These are phyloP conservation scores for Brettanomyces bruxellensis DNA, from an alignment of 805 yeast genomes.

Conservation along the genomic window DNA sequence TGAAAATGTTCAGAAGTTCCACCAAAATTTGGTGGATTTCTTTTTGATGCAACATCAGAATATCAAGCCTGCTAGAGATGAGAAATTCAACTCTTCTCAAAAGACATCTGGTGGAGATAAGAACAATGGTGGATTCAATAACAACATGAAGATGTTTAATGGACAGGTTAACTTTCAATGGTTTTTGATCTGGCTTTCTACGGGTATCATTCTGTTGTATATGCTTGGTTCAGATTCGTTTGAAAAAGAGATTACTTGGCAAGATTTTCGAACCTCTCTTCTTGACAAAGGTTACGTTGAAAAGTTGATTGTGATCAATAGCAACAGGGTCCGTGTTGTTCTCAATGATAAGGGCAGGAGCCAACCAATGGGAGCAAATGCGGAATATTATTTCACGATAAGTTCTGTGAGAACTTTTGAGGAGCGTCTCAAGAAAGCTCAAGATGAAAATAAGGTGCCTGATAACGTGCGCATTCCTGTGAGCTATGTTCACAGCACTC, in stretches of 20 bases:
- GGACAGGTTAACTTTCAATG: conserved; percentile 14
- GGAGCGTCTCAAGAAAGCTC: conserved; percentile 66
- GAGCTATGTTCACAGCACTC: conserved; percentile 59
- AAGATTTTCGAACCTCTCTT: conserved; percentile 76
- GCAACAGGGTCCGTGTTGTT: conserved; percentile 62
- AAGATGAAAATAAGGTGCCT: conserved; percentile 61
- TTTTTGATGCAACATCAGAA: conserved; percentile 21
- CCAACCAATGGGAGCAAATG: conserved; percentile 20
- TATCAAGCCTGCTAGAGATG: conserved; percentile 12
- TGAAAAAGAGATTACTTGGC: conserved; percentile 33
- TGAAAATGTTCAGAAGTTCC: conserved; percentile 22
- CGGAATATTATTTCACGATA: conserved; percentile 55
- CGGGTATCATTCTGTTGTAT: conserved; percentile 14
- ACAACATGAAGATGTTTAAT: conserved; percentile 7
- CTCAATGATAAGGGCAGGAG: conserved; percentile 34
- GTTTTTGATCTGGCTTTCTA: conserved; percentile 13
- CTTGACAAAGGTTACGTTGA: conserved; percentile 73
- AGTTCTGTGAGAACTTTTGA: conserved; percentile 85
- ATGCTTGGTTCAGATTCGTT: conserved; percentile 13
- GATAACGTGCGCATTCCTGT: conserved; percentile 70
- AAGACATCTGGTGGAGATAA: conserved; percentile 1
- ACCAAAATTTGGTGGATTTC: conserved; percentile 21
- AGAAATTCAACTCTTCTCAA: conserved; percentile 16
- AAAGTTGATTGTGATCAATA: conserved; percentile 64
- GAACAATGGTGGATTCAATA: background rate